These are phyloP conservation scores for Fraxinus paxiana DNA, from an alignment of 305 asterid species.

Conservation along the genomic window DNA sequence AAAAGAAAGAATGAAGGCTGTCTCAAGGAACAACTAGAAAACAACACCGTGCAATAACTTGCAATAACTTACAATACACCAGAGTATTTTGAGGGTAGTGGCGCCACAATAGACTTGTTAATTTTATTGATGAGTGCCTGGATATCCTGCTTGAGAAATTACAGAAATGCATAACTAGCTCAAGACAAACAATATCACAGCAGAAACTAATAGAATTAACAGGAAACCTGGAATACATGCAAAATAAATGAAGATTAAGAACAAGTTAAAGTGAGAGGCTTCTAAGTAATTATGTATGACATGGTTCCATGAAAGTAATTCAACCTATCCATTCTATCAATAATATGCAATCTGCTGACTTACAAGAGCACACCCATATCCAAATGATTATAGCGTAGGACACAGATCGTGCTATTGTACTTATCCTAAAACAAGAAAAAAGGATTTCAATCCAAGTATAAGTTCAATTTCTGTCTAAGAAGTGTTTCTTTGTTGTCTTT, in stretches of 20 bases:
- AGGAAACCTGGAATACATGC: neutral
- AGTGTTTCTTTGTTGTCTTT: neutral
- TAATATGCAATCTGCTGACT: neutral
- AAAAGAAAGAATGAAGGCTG: neutral
- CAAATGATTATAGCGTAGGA: neutral
- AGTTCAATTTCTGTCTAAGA: neutral
- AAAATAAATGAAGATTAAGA: constrained; percentile 6
- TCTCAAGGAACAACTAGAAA: constrained; percentile 4
- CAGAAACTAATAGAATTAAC: constrained; percentile 21
- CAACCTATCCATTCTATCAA: constrained; percentile 1
- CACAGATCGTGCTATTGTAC: neutral
- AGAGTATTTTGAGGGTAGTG: constrained; percentile 76
- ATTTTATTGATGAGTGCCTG: constrained; percentile 92
- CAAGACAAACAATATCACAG: constrained; percentile 14
- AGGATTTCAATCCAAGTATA: neutral
- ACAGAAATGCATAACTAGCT: constrained; percentile 22
- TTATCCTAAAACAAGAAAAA: neutral
- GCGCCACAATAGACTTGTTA: constrained; percentile 83
- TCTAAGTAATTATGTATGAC: constrained; percentile 12
- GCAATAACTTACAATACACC: constrained; percentile 65
- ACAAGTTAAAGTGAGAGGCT: constrained; percentile 20
- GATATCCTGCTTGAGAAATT: constrained; percentile 62
- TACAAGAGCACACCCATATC: neutral
- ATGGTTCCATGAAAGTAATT: neutral
- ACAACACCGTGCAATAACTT: constrained; percentile 30